These are phyloP conservation scores for Babesia caballi DNA, from an alignment of 169 alveolate species.

Conservation along the genomic window DNA sequence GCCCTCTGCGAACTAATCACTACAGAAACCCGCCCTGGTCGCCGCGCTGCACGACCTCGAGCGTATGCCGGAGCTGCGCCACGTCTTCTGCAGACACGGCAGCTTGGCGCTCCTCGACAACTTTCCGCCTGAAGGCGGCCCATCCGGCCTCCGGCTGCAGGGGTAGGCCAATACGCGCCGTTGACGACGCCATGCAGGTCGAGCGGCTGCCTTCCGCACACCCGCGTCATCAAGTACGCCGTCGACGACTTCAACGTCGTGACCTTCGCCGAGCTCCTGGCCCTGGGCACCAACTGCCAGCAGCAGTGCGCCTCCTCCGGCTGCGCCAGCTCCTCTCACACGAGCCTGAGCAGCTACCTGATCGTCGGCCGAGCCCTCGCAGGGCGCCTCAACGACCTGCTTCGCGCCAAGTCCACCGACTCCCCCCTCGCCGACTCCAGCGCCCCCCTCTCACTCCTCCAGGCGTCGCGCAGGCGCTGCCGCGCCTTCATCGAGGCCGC, in stretches of 20 bases:
- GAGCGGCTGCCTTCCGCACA: background rate
- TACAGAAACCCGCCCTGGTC: background rate
- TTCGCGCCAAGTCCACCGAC: background rate
- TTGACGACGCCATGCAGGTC: background rate
- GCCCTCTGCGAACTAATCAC: background rate
- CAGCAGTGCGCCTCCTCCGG: background rate
- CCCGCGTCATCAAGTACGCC: constrained; percentile 3
- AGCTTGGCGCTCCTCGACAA: background rate
- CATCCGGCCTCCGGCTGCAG: background rate
- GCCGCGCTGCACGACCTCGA: background rate
- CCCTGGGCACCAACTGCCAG: background rate
- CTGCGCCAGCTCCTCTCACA: background rate
- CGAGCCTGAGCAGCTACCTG: background rate
- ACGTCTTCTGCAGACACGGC: constrained; percentile 11
- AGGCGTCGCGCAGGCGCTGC: background rate
- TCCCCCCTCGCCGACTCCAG: background rate
- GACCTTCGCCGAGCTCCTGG: constrained; percentile 6
- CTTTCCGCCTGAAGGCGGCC: background rate
- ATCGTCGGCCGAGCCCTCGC: constrained; percentile 9
- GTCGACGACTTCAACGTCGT: constrained; percentile 5
- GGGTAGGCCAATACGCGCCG: background rate
- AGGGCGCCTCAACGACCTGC: constrained; percentile 4
- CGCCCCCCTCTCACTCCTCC: background rate
- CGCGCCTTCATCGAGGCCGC: background rate
- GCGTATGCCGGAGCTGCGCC: background rate